Conservation (phyloP, 2,329 filamentous ascomycete species). For the Colletotrichum sp. region DNA sequence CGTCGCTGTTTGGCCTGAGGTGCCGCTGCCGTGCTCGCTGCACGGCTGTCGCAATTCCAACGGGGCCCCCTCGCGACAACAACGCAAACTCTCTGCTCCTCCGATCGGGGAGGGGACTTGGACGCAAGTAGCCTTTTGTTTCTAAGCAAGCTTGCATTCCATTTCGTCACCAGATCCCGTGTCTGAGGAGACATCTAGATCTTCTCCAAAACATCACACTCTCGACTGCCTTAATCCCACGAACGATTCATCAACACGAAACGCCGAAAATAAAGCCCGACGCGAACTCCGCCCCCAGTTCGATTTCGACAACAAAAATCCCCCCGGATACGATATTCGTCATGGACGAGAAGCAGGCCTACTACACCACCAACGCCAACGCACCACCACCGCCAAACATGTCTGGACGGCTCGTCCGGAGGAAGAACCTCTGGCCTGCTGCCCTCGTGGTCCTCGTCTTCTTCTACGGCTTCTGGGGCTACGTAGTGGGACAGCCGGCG, state of each 20-base stretch:
- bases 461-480: constrained; percentile 13
- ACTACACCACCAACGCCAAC: neutral
- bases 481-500: neutral
- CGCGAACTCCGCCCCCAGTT: neutral
- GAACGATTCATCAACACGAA: neutral
- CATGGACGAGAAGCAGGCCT: constrained; percentile 23
- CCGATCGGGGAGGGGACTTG: neutral
- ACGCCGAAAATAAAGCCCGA: neutral
- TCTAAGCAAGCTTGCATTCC: neutral
- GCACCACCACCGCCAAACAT: neutral
- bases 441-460: neutral
- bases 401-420: neutral
- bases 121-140: neutral
- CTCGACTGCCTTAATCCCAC: neutral
- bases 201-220: neutral
- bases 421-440: neutral
- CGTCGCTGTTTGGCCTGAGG: neutral
- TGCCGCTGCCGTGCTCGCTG: neutral
- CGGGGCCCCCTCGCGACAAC: constrained; percentile 8
- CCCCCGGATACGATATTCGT: neutral
- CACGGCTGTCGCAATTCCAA: constrained; percentile 15
- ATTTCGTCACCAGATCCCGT: neutral
- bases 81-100: neutral
- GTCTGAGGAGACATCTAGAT: neutral
- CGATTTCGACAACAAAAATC: neutral